phyloP scores from a whole-genome alignment of 441 rosid genomes.

The Biscutella laevigata region DNA sequence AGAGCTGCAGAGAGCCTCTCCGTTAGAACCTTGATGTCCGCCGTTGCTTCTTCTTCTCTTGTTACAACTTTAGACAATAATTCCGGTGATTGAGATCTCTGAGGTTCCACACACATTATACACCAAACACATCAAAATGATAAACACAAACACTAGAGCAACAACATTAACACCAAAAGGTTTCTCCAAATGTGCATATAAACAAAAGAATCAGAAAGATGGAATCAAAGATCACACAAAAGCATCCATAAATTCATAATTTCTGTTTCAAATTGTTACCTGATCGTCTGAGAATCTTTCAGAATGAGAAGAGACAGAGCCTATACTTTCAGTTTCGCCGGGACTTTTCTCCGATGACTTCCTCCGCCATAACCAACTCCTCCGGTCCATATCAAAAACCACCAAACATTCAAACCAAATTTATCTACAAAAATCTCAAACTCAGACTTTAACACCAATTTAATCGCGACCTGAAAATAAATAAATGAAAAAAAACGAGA shows the following conservation, averaged over 20 bases:
- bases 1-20: slow-evolving; percentile 77
- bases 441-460: slow-evolving; percentile 12
- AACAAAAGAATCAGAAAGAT: background rate
- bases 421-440: slow-evolving; percentile 15
- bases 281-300: slow-evolving; percentile 82
- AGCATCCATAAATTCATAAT: no score
- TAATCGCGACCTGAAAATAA: slow-evolving; percentile 12
- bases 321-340: slow-evolving; percentile 65
- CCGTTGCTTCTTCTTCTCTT: slow-evolving; percentile 48
- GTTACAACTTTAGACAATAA: slow-evolving; percentile 37
- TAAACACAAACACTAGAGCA: background rate
- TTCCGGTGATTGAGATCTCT: slow-evolving; percentile 52
- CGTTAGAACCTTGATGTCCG: slow-evolving; percentile 39
- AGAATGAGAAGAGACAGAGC: slow-evolving; percentile 65
- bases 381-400: slow-evolving; percentile 55
- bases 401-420: slow-evolving; percentile 26
- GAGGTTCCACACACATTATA: slow-evolving; percentile 21
- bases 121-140: slow-evolving; percentile 9
- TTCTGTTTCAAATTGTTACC: no score
- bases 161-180: background rate
- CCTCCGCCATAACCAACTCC: slow-evolving; percentile 84
- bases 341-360: slow-evolving; percentile 60
- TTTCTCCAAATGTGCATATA: background rate
- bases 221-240: background rate
- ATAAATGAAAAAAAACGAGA: background rate